Evolutionary conservation across 768 basidiomycete species (phyloP).

Genomic region (Tulasnella sp.): DNA sequence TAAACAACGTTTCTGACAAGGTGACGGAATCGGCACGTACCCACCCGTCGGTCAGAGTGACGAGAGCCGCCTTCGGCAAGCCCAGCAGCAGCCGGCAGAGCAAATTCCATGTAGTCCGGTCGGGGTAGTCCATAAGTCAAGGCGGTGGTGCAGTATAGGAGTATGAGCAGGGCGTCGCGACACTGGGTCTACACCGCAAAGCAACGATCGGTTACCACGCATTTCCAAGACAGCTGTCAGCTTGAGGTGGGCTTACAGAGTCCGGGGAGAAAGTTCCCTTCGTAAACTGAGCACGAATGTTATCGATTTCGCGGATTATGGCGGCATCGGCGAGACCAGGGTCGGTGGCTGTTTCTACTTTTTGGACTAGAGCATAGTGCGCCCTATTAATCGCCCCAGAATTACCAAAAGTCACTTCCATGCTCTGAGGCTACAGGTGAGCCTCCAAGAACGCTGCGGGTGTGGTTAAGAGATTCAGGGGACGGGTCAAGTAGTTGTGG

Average conservation of each 20-base stretch:
- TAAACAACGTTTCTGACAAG: not conserved
- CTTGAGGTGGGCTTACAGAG: constrained; percentile 31
- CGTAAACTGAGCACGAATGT: constrained; percentile 41
- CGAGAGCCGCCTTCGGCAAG: constrained; percentile 57
- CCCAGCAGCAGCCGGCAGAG: constrained; percentile 62
- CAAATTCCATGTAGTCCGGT: constrained; percentile 46
- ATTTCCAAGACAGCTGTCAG: not conserved
- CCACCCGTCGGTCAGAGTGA: constrained; percentile 43
- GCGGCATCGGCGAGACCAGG: constrained; percentile 47
- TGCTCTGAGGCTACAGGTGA: not conserved
- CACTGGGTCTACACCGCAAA: constrained; percentile 40
- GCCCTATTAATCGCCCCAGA: constrained; percentile 66
- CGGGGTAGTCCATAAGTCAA: constrained; percentile 17
- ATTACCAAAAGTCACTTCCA: constrained; percentile 23
- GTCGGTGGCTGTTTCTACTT: constrained; percentile 50
- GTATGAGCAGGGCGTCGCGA: constrained; percentile 52
- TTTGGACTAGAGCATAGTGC: constrained; percentile 64
- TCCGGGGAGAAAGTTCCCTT: constrained; percentile 34
- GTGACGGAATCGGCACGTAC: constrained; percentile 36
- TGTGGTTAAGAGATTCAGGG: no score
- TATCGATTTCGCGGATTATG: constrained; percentile 45
- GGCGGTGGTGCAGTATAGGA: constrained; percentile 56
- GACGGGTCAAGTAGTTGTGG: no score
- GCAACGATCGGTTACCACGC: not conserved
- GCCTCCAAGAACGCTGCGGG: no score